Evolutionary conservation across 2,329 filamentous ascomycete species (phyloP).

Genomic region (Pseudopithomyces chartarum): DNA sequence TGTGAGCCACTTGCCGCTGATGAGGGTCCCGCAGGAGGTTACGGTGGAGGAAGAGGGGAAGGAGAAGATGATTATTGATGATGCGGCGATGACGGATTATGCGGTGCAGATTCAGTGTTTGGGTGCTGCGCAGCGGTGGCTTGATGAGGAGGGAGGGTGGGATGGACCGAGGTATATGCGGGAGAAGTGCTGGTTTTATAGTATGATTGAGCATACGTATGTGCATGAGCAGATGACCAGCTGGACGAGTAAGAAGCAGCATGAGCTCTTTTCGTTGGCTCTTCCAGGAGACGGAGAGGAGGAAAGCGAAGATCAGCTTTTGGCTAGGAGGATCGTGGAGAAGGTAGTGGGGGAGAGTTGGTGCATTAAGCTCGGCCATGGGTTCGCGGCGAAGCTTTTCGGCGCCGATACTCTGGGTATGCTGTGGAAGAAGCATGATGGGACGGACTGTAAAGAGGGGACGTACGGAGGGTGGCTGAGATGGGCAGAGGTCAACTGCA

Average conservation of each 20-base stretch:
- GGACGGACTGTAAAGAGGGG: conserved; percentile 54
- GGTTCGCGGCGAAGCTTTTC: conserved; percentile 56
- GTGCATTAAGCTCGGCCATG: conserved; percentile 62
- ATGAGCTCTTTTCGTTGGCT: conserved; percentile 55
- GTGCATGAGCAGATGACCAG: conserved; percentile 54
- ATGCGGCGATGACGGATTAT: conserved; percentile 59
- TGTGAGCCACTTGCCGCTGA: conserved; percentile 55
- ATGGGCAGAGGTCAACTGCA: conserved; percentile 56
- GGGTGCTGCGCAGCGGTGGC: conserved; percentile 56
- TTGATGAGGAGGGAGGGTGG: conserved; percentile 59
- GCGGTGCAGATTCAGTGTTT: conserved; percentile 62
- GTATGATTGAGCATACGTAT: conserved; percentile 26
- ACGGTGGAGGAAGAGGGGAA: conserved; percentile 40
- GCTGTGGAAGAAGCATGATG: conserved; percentile 57
- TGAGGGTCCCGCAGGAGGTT: conserved; percentile 46
- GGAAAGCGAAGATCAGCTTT: conserved; percentile 53
- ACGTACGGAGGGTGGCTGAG: conserved; percentile 63
- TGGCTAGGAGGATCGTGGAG: conserved; percentile 59
- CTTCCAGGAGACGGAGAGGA: conserved; percentile 46
- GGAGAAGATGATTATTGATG: conserved; percentile 44
- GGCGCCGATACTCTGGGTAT: conserved; percentile 57
- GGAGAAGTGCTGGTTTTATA: conserved; percentile 35
- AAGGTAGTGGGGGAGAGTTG: conserved; percentile 57
- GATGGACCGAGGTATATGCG: conserved; percentile 59
- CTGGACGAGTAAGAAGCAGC: conserved; percentile 58